Percentiles rank a stretch among this genome's conserved stretches.
Conservation (phyloP, 176 grass and related monocot genomes). For the Juncus inflexus region DNA sequence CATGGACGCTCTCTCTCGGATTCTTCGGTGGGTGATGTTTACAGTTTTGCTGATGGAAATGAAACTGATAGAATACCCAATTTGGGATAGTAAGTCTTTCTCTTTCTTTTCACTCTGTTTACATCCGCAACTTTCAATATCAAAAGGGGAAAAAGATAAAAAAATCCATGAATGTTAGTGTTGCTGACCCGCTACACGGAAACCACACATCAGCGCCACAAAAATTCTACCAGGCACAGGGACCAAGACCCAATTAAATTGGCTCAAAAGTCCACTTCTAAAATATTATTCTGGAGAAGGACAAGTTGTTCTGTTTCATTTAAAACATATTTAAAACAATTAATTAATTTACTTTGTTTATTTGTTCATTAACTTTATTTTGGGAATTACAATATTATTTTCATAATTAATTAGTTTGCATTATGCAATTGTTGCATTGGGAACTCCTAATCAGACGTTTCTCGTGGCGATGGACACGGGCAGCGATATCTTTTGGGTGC, state of each 20-base stretch:
- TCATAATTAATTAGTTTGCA: conserved; percentile 48
- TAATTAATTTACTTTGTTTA: background rate
- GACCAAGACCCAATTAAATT: background rate
- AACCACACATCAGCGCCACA: background rate
- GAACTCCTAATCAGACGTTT: conserved; percentile 73
- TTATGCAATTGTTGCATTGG: conserved; percentile 61
- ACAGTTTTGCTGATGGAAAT: conserved; percentile 57
- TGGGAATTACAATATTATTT: background rate
- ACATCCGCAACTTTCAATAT: background rate
- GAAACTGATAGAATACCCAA: conserved; percentile 2
- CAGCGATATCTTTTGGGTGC: conserved; percentile 87
- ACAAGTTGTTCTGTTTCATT: background rate
- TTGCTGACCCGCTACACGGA: too few species aligned
- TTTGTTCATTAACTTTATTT: background rate
- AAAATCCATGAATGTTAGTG: too few species aligned
- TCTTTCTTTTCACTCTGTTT: background rate
- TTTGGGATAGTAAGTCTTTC: conserved; percentile 32
- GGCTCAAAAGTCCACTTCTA: background rate
- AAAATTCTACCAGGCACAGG: background rate
- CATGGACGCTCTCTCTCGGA: conserved; percentile 32
- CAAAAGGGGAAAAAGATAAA: background rate
- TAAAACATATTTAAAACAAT: background rate
- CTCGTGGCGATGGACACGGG: conserved; percentile 84
- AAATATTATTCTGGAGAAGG: background rate
- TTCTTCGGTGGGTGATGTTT: background rate